These are phyloP conservation scores for Syncephalastrum sp. DNA, from an alignment of 371 early-diverging fungal species.

Conservation along the genomic window DNA sequence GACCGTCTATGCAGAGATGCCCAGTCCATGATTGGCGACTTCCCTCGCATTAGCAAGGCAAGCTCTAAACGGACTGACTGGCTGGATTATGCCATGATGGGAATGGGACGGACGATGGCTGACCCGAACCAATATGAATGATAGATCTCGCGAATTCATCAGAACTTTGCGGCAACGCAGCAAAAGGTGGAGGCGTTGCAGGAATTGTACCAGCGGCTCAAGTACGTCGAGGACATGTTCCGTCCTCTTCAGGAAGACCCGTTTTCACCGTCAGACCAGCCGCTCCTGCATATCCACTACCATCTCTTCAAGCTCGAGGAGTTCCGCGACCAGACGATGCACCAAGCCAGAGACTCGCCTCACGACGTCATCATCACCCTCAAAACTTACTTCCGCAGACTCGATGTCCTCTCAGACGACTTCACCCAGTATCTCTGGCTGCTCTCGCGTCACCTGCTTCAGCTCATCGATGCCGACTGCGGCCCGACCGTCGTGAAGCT, in stretches of 20 bases:
- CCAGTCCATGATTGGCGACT: conserved; percentile 83
- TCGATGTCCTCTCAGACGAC: conserved; percentile 77
- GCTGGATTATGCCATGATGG: not conserved
- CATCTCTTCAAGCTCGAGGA: conserved; percentile 84
- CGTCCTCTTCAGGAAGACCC: conserved; percentile 66
- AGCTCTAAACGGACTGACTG: not conserved
- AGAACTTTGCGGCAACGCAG: conserved; percentile 89
- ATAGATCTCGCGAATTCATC: conserved; percentile 87
- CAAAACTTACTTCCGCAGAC: conserved; percentile 74
- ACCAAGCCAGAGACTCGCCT: conserved; percentile 70
- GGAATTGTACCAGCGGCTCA: conserved; percentile 78
- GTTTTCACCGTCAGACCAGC: conserved; percentile 60
- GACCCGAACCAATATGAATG: not conserved
- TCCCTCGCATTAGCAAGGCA: conserved; percentile 84
- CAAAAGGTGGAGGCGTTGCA: conserved; percentile 83
- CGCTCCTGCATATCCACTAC: conserved; percentile 84
- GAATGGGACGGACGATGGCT: not conserved
- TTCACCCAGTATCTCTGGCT: conserved; percentile 88
- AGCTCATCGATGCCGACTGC: conserved; percentile 68
- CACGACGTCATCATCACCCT: conserved; percentile 82
- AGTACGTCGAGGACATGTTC: conserved; percentile 69
- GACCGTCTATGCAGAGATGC: conserved; percentile 83
- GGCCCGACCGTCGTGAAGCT: conserved; percentile 76
- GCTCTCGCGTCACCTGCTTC: conserved; percentile 74
- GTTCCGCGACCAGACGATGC: conserved; percentile 82